Percentiles rank a stretch among this genome's conserved stretches.
These are phyloP conservation scores for Euphorbia lathyris DNA, from an alignment of 345 rosid genomes.

Conservation along the genomic window DNA sequence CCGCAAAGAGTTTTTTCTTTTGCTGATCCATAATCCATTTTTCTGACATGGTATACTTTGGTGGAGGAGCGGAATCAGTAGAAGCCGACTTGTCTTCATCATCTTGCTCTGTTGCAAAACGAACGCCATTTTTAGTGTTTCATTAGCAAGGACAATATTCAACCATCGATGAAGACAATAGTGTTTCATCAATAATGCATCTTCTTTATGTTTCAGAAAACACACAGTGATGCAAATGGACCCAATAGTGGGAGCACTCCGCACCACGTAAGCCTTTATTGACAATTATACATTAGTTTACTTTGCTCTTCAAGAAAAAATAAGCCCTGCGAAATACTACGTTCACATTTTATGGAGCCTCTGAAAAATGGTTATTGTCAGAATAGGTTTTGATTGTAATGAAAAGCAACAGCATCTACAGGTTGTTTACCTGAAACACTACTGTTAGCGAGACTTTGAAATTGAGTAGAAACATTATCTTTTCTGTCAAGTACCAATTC, in stretches of 20 bases:
- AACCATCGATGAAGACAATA: background rate
- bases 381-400: conserved; percentile 21
- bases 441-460: conserved; percentile 33
- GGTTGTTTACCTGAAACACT: conserved; percentile 27
- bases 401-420: conserved; percentile 10
- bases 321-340: conserved; percentile 23
- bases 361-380: conserved; percentile 13
- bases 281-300: conserved; percentile 12
- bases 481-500: conserved; percentile 33
- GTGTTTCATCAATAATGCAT: conserved; percentile 11
- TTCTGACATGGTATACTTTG: conserved; percentile 75
- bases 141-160: conserved; percentile 19
- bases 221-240: conserved; percentile 10
- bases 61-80: conserved; percentile 41
- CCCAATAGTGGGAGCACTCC: too few species aligned
- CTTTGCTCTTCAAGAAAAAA: background rate
- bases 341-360: conserved; percentile 17
- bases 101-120: conserved; percentile 43
- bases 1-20: conserved; percentile 48
- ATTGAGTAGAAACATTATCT: conserved; percentile 29
- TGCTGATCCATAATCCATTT: conserved; percentile 75
- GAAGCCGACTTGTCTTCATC: conserved; percentile 48
- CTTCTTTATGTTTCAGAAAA: conserved; percentile 23
- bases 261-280: background rate
- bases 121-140: conserved; percentile 26